Base-by-base conservation (phyloP, 495 filamentous ascomycete genomes). In the Beverwykella pulmonaria region DNA sequence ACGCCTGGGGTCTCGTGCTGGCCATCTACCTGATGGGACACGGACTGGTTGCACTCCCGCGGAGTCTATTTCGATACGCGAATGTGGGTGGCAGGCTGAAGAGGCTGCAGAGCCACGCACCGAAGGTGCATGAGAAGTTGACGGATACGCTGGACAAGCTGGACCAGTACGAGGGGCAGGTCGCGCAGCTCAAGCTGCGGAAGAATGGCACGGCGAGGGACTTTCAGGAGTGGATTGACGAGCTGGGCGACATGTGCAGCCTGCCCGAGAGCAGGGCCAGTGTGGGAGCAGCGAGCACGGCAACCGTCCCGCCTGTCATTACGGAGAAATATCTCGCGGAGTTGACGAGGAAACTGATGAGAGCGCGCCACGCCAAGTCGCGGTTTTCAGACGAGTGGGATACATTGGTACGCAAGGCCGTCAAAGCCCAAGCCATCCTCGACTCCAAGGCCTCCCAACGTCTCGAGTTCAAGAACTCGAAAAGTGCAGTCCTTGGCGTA, bases 21-120 rank as follows among this genome's bases (percentile, higher is more conserved):
- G 94, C 92, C 17, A 97, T 98, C 61, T 96, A 93, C 72, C 82
- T 98, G 22, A 97, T 98, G 94, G 94, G 94, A 7, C 93, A 98
- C 70, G 94, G 94, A 10, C 80, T 98, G 39, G 94, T 98, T 46
- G 88, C 94, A 14, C 89, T 98, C 50, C 94, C 94, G 6, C 84
- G 93, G 69, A 83, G 84, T 19, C 76, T 98, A 0, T 88, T 92
- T 73, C 85, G 87, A 49, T 90, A 89, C 71, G 87, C 92, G 15
- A 89, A 87, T 69, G 82, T 89, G 55, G 88, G 87, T 71, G 84
- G 83, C 50, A 84, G 87, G 52, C 74, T 98, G 46, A 85, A 86
- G 57, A 81, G 87, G 29, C 79, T 97, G 20, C 92, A 98, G 73
- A 78, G 83, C 2, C 83, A 88, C 62, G 94, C 94, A 6, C 91